These are phyloP conservation scores for Colletotrichum agaves DNA, from an alignment of 2,329 filamentous ascomycete genomes.

Conservation along the genomic window DNA sequence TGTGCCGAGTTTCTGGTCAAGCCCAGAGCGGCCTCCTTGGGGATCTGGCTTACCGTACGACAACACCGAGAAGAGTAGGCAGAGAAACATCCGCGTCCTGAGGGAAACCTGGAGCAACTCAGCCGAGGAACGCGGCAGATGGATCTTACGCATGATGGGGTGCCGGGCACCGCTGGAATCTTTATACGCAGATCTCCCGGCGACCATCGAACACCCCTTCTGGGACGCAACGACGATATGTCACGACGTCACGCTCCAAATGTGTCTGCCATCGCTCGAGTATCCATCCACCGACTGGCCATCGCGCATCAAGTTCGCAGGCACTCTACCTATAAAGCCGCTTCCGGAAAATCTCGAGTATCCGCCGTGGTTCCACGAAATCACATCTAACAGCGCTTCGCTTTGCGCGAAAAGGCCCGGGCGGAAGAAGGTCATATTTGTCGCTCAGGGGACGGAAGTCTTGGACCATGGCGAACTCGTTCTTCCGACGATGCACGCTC, in stretches of 20 bases:
- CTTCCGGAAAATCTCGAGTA: constrained; percentile 44
- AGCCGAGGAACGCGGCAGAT: constrained; percentile 14
- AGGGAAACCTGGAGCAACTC: not conserved
- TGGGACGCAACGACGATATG: constrained; percentile 30
- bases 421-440: constrained; percentile 54
- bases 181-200: not conserved
- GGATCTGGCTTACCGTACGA: constrained; percentile 17
- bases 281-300: constrained; percentile 50
- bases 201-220: not conserved
- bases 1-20: constrained; percentile 21
- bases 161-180: not conserved
- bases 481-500: constrained; percentile 54
- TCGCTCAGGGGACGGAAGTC: constrained; percentile 60
- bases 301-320: constrained; percentile 54
- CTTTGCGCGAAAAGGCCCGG: not conserved
- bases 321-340: constrained; percentile 50
- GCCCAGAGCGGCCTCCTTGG: constrained; percentile 15
- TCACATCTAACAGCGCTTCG: constrained; percentile 42
- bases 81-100: not conserved
- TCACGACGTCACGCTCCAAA: constrained; percentile 49
- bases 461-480: constrained; percentile 53
- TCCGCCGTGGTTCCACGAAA: constrained; percentile 58
- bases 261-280: constrained; percentile 49
- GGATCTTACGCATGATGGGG: constrained; percentile 12
- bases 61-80: not conserved